Evolutionary conservation across 495 filamentous ascomycete species (phyloP).

Genomic region (Penicillium riverlandense): DNA sequence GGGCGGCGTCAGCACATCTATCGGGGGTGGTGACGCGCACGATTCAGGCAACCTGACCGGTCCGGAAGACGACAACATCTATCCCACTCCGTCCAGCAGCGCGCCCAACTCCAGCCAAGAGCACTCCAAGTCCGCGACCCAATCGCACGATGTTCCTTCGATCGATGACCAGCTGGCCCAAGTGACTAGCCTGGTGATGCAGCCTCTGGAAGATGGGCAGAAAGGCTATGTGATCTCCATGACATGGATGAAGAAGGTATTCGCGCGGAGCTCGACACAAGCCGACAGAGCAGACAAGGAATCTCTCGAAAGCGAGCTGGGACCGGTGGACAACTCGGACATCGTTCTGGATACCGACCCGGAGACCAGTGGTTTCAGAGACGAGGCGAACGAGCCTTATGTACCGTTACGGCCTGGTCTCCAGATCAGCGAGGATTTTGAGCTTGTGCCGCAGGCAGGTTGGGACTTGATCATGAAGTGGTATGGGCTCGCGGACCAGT

Average conservation of each 20-base stretch:
- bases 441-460: conserved; percentile 66
- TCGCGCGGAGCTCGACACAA: conserved; percentile 55
- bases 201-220: conserved; percentile 56
- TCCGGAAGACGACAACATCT: conserved; percentile 15
- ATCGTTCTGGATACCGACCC: conserved; percentile 39
- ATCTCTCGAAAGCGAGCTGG: conserved; percentile 55
- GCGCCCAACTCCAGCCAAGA: conserved; percentile 10
- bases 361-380: conserved; percentile 32
- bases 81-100: conserved; percentile 23
- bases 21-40: conserved; percentile 3
- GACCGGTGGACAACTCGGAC: conserved; percentile 83
- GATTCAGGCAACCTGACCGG: conserved; percentile 18
- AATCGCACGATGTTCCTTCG: conserved; percentile 35
- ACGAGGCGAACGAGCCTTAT: conserved; percentile 53
- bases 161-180: conserved; percentile 71
- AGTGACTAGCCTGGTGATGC: conserved; percentile 50
- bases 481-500: conserved; percentile 69
- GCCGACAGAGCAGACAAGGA: conserved; percentile 51
- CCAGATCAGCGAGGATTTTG: conserved; percentile 57
- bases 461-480: conserved; percentile 77
- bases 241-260: conserved; percentile 70
- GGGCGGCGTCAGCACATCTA: conserved; percentile 14
- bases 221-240: conserved; percentile 72
- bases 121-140: conserved; percentile 8
- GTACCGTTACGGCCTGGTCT: conserved; percentile 72